These are phyloP conservation scores for Beauveria caledonica DNA, from an alignment of 2,329 filamentous ascomycete genomes.

Conservation along the genomic window DNA sequence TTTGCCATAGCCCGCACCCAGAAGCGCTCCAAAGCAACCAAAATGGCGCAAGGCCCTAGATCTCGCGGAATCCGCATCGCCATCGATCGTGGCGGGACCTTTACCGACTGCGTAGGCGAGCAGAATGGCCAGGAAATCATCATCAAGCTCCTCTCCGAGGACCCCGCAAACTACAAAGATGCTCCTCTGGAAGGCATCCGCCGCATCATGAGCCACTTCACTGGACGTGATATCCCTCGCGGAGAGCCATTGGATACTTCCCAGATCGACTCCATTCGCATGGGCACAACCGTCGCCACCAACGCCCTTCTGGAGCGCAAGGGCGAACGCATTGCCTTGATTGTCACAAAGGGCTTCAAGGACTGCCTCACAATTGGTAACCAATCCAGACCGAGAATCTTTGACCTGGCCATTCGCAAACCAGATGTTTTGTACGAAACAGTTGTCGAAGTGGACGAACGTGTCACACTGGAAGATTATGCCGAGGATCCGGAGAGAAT, in stretches of 20 bases:
- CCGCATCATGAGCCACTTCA: conserved; percentile 73
- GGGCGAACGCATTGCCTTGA: conserved; percentile 78
- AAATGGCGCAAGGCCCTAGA: conserved; percentile 28
- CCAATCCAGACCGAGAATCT: conserved; percentile 82
- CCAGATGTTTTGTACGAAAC: conserved; percentile 79
- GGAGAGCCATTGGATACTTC: conserved; percentile 74
- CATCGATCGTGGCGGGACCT: conserved; percentile 77
- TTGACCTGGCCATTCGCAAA: conserved; percentile 79
- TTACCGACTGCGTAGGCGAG: conserved; percentile 87
- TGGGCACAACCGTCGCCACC: conserved; percentile 92
- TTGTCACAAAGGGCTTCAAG: conserved; percentile 80
- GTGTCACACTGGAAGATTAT: conserved; percentile 86
- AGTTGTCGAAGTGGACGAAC: conserved; percentile 84
- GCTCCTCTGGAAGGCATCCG: conserved; percentile 87
- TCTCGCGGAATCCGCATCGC: conserved; percentile 63
- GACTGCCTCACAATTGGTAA: conserved; percentile 87
- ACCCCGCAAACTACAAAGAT: conserved; percentile 84
- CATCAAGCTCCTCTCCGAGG: conserved; percentile 83
- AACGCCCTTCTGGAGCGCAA: conserved; percentile 87
- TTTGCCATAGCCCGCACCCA: conserved; percentile 2
- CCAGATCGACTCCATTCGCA: conserved; percentile 81
- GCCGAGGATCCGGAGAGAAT: conserved; percentile 71
- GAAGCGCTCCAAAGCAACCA: not conserved
- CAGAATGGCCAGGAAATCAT: conserved; percentile 69
- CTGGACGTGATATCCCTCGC: conserved; percentile 65